These are phyloP conservation scores for Coemansia sp. DNA, from an alignment of 192 early-diverging fungal species.

Conservation along the genomic window DNA sequence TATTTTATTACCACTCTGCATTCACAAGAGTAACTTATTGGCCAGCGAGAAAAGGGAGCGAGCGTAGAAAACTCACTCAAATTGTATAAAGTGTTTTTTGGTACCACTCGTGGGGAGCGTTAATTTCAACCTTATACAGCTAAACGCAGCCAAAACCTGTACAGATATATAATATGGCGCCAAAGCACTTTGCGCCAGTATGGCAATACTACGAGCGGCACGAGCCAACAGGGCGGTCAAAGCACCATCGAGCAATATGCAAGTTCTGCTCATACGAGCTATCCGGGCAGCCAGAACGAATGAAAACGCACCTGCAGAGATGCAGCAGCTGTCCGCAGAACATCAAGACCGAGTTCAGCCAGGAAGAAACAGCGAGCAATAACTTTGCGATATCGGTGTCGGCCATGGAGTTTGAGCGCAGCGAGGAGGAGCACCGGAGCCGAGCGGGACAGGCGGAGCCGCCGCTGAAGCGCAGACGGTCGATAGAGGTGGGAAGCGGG, in stretches of 20 bases:
- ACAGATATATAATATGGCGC: constrained; percentile 29
- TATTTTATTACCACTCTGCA: not conserved
- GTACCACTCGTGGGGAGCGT: too few species aligned
- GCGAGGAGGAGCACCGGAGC: not conserved
- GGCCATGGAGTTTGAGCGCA: constrained; percentile 16
- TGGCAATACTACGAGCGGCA: constrained; percentile 54
- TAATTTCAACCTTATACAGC: too few species aligned
- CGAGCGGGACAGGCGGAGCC: constrained; percentile 2
- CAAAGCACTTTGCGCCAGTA: constrained; percentile 54
- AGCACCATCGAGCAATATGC: constrained; percentile 53
- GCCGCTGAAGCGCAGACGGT: constrained; percentile 34
- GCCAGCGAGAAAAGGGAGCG: too few species aligned
- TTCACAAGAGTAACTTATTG: too few species aligned
- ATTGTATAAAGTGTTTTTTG: too few species aligned
- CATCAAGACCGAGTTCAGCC: constrained; percentile 40
- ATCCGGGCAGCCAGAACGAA: constrained; percentile 51
- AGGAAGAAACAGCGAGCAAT: constrained; percentile 17
- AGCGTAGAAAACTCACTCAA: too few species aligned
- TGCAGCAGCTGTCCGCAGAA: constrained; percentile 32
- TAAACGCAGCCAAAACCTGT: too few species aligned
- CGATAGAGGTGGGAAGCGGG: constrained; percentile 28
- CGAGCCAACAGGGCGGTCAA: constrained; percentile 51
- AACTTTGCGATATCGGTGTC: constrained; percentile 3
- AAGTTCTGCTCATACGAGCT: constrained; percentile 51
- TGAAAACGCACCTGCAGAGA: constrained; percentile 51